Base-by-base conservation (phyloP, 371 early-diverging fungal species). In the Syncephalis fuscata region DNA sequence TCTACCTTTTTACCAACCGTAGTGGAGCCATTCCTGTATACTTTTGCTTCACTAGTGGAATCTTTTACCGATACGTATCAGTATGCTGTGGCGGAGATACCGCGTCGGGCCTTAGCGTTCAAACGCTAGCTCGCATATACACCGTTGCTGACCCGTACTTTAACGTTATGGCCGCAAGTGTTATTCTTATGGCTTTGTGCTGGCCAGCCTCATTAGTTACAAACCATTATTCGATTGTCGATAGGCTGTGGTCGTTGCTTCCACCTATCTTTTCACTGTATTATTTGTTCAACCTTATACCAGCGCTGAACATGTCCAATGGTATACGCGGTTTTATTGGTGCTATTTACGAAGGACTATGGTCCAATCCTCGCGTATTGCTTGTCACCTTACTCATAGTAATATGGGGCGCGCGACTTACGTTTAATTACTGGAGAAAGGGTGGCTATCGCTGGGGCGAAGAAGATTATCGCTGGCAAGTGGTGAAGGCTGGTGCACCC, bases 391-490 rank as follows among this genome's bases (percentile, higher is more conserved):
- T 61, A 7, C 51, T 85, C 11, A 72, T 79, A 15, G 53, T 68
- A 0, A 36, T 74, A n/a, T 93, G 93, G 93, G 82, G 85, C 1
- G 21, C 58, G 2, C 74, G 91, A 17, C 61, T 90, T 41, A 85
- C 86, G 0, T 83, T 65, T 57, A 91, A 88, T 61, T 87, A 86
- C 39, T 50, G 58, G 46, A 66, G 81, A 19, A 80, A 84, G 48
- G 90, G 88, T 0, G 88, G 89, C 0, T 91, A 84, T 58, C 60
- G 59, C n/a, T 55, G 63, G 48, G 59, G 64, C 3, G 68, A 68
- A 0, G 78, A 92, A 56, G 93, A 90, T 50, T 73, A 71, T 48
- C 78, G 92, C 2, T 92, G 80, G 75, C 63, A 68, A 0, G 65
- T 67, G 14, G 65, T 88, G 20, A 57, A 52, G 8, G 42, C 54